These are phyloP conservation scores for Conringia planisiliqua DNA, from an alignment of 345 rosid genomes.

Conservation along the genomic window DNA sequence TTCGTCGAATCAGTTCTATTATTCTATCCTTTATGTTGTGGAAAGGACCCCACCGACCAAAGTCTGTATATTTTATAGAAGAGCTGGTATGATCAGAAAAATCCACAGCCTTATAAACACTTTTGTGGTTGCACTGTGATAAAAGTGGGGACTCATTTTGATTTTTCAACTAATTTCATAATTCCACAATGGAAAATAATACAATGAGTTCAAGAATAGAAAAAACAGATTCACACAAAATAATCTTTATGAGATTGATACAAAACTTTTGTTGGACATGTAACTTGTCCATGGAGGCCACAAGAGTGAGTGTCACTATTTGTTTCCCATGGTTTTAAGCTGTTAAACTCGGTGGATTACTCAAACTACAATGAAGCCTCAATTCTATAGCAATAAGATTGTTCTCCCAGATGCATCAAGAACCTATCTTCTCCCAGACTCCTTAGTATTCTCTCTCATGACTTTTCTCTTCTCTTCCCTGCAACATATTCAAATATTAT, in stretches of 20 bases:
- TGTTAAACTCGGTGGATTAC: background rate
- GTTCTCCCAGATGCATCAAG: constrained; percentile 10
- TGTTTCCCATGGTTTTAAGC: background rate
- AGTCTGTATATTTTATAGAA: background rate
- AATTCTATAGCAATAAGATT: background rate
- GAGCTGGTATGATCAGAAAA: background rate
- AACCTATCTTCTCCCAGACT: constrained; percentile 7
- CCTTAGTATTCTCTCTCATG: constrained; percentile 32
- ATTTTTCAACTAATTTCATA: background rate
- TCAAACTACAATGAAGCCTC: constrained; percentile 3
- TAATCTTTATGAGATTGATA: constrained; percentile 1
- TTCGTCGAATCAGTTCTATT: background rate
- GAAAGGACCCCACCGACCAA: background rate
- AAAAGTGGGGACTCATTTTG: background rate
- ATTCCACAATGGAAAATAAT: background rate
- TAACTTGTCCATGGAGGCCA: background rate
- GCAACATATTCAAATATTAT: constrained; percentile 22
- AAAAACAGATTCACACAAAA: background rate
- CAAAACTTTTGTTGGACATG: constrained; percentile 16
- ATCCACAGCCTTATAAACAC: background rate
- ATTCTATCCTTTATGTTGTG: background rate
- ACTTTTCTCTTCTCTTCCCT: constrained; percentile 76
- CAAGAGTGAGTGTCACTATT: background rate
- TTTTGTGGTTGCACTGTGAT: background rate
- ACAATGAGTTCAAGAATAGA: background rate